phyloP scores from a whole-genome alignment of 2,329 filamentous ascomycete genomes.

The Fusarium humuli region DNA sequence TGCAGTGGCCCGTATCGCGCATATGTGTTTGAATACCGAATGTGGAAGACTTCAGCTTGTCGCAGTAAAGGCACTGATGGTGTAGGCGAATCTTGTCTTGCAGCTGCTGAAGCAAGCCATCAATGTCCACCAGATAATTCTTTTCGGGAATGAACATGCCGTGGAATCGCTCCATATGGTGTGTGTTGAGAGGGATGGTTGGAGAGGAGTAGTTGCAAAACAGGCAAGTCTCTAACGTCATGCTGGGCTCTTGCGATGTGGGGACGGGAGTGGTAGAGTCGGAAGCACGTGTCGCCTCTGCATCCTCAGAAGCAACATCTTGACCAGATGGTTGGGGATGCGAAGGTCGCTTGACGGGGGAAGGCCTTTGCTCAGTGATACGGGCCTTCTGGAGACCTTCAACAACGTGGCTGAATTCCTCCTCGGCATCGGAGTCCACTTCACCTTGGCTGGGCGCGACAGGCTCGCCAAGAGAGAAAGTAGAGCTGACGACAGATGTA shows the following conservation, averaged over 20 bases:
- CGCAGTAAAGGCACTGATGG: constrained; percentile 89
- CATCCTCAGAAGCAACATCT: constrained; percentile 58
- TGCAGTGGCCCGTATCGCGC: constrained; percentile 96
- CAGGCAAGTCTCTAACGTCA: constrained; percentile 73
- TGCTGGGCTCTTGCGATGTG: constrained; percentile 50
- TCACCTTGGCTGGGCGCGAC: constrained; percentile 61
- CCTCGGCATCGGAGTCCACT: constrained; percentile 75
- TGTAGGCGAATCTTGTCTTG: constrained; percentile 82
- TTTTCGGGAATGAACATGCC: constrained; percentile 97
- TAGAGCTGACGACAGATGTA: constrained; percentile 88
- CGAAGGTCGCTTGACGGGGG: constrained; percentile 66
- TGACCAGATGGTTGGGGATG: constrained; percentile 61
- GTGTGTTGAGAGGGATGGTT: constrained; percentile 77
- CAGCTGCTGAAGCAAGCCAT: constrained; percentile 83
- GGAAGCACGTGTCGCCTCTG: constrained; percentile 56
- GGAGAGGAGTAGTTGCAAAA: constrained; percentile 93
- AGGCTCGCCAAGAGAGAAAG: constrained; percentile 89
- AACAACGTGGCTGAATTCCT: constrained; percentile 81
- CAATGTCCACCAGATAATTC: constrained; percentile 82
- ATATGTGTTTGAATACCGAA: constrained; percentile 94
- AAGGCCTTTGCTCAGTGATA: constrained; percentile 64
- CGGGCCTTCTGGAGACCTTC: constrained; percentile 81
- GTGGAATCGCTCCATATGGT: constrained; percentile 92
- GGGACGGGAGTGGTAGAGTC: constrained; percentile 56
- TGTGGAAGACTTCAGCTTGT: constrained; percentile 81